Evolutionary conservation across 805 yeast genomes (phyloP).

Genomic region (Candida xyloterini): DNA sequence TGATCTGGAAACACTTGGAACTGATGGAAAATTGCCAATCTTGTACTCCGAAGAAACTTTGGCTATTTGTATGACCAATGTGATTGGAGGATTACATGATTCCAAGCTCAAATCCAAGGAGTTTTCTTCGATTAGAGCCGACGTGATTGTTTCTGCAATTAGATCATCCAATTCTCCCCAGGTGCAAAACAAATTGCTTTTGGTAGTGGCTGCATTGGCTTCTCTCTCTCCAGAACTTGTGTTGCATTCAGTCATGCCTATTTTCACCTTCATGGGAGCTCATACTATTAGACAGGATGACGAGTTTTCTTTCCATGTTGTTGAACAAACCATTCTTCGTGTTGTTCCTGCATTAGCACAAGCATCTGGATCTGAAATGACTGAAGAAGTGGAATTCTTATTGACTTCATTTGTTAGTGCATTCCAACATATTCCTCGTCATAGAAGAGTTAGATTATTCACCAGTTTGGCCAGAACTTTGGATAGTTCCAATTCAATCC

Average conservation of each 20-base stretch:
- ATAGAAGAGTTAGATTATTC: slow-evolving; percentile 84
- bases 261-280: slow-evolving; percentile 98
- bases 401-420: slow-evolving; percentile 91
- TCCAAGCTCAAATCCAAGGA: slow-evolving; percentile 41
- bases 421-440: slow-evolving; percentile 92
- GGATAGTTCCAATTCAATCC: slow-evolving; percentile 64
- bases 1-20: slow-evolving; percentile 80
- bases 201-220: slow-evolving; percentile 86
- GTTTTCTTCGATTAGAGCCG: slow-evolving; percentile 74
- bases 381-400: slow-evolving; percentile 76
- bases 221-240: slow-evolving; percentile 86
- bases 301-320: slow-evolving; percentile 87
- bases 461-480: slow-evolving; percentile 74
- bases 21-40: slow-evolving; percentile 89
- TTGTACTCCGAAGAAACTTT: slow-evolving; percentile 87
- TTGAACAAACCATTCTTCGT: slow-evolving; percentile 83
- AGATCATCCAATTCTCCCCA: slow-evolving; percentile 90
- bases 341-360: slow-evolving; percentile 86
- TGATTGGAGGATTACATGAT: slow-evolving; percentile 54
- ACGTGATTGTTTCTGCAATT: slow-evolving; percentile 85
- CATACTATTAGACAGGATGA: slow-evolving; percentile 96
- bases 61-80: slow-evolving; percentile 77
- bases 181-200: slow-evolving; percentile 82
- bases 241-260: slow-evolving; percentile 97
- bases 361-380: slow-evolving; percentile 41